Evolutionary conservation across 1,284 basidiomycete genomes (phyloP), one percentile per base, ranked within the genome.

Genomic region (Mycocalia duriaeana): DNA sequence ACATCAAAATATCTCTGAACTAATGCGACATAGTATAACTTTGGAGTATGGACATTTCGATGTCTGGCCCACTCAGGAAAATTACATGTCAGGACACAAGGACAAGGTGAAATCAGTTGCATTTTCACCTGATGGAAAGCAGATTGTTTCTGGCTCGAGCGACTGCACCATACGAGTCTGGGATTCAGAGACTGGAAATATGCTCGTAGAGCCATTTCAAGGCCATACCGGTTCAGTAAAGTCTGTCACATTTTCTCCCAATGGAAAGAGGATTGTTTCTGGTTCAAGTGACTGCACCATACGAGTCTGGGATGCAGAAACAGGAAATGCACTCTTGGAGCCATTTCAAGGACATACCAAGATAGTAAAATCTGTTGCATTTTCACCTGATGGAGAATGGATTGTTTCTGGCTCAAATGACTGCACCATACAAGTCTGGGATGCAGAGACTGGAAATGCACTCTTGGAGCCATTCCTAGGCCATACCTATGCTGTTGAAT

Each of bases 401-500:
- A 44, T 51, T 22, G 20, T 46, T n/a, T 49, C 50, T 14, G 47
- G 44, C 24, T 51, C 44, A 19, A 5, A 22, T 4, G 50, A 55
- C 28, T 22, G 34, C 1, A 53, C 48, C 5, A 48, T 58, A 7
- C 24, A 50, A 5, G 25, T 58, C 3, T 56, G 57, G 57, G 49
- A 53, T 50, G 42, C 34, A 11, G 19, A 47, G 18, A 50, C 49
- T n/a, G 46, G 50, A 23, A 31, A 44, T 20, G 5, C 34, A 2
- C 25, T 45, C 23, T 19, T 18, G 24, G 20, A n/a, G 9, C 48
- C 42, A n/a, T 25, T 54, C 6, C 23, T 20, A 19, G 47, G 51
- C 2, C 51, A 51, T 38, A 41, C 31, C 7, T 20, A 13, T 6
- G 5, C 3, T 22, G 42, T 54, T 5, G n/a, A 5, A 8, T 48